phyloP scores from a whole-genome alignment of 345 rosid genomes.

The Citrus unshiu region DNA sequence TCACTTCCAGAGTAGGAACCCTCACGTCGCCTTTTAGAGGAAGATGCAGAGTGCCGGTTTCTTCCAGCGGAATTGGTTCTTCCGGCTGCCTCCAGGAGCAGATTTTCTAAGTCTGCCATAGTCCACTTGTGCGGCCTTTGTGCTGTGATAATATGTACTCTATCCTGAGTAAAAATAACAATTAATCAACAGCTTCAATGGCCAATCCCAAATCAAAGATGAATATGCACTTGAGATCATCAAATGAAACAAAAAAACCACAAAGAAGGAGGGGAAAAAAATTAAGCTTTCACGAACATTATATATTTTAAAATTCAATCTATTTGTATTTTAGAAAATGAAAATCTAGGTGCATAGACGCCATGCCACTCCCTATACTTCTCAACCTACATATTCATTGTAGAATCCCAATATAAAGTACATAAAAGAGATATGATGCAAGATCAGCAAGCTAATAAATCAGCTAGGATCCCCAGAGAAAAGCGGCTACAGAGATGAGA shows the following conservation, averaged over 20 bases:
- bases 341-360: background rate
- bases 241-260: background rate
- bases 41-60: slow-evolving; percentile 48
- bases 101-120: slow-evolving; percentile 89
- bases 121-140: background rate
- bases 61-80: slow-evolving; percentile 64
- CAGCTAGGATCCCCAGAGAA: background rate
- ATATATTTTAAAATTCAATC: background rate
- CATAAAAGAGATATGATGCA: background rate
- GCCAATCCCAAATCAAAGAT: background rate
- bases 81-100: slow-evolving; percentile 97
- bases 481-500: background rate
- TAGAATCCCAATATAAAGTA: background rate
- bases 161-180: slow-evolving; percentile 2
- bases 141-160: background rate
- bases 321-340: background rate
- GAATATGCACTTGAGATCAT: background rate
- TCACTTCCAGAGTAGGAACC: slow-evolving; percentile 95
- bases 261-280: too few relatives aligned
- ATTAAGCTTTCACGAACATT: background rate
- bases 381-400: background rate
- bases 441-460: background rate
- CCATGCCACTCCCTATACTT: background rate
- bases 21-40: slow-evolving; percentile 62
- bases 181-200: background rate